Percentiles rank a stretch among this genome's conserved stretches.
Evolutionary conservation across 495 filamentous ascomycete genomes (phyloP).

Genomic region (Lophiostoma macrostomum): DNA sequence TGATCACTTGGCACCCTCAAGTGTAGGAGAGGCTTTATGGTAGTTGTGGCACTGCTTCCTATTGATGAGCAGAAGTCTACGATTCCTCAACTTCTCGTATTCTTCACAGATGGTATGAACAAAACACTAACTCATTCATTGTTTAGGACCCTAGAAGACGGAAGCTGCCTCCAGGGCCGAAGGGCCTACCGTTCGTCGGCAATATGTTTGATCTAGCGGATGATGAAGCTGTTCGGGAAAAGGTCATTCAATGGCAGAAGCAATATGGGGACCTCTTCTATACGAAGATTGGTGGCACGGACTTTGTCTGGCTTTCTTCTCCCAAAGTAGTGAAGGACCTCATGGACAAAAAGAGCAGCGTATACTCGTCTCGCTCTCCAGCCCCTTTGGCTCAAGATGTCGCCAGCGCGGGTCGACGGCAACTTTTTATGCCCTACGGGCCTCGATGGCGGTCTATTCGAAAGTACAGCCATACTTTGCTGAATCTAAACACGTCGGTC

Average conservation of each 20-base stretch:
- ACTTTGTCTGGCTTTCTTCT: slow-evolving; percentile 29
- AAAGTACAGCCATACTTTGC: slow-evolving; percentile 34
- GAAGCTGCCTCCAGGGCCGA: slow-evolving; percentile 30
- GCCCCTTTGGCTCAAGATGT: slow-evolving; percentile 33
- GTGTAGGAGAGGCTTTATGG: too few relatives aligned
- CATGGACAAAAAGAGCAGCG: slow-evolving; percentile 28
- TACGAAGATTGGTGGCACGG: slow-evolving; percentile 31
- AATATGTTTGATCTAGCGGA: slow-evolving; percentile 33
- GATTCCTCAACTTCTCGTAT: too few relatives aligned
- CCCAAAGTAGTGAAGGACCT: slow-evolving; percentile 30
- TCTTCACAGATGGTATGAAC: too few relatives aligned
- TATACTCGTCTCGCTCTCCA: slow-evolving; percentile 35
- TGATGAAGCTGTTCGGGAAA: slow-evolving; percentile 22
- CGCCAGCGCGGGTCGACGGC: slow-evolving; percentile 22
- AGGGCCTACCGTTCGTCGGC: slow-evolving; percentile 29
- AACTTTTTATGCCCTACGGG: slow-evolving; percentile 35
- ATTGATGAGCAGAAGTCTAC: too few relatives aligned
- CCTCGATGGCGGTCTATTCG: slow-evolving; percentile 32
- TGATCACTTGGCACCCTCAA: too few relatives aligned
- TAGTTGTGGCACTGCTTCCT: neutral
- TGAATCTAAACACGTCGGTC: slow-evolving; percentile 28
- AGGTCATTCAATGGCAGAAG: slow-evolving; percentile 25
- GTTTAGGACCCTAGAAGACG: slow-evolving; percentile 26
- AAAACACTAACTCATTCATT: neutral
- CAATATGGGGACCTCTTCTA: slow-evolving; percentile 31